A percentile compares a stretch with the other conserved stretches of the same genome.
Evolutionary conservation across 495 filamentous ascomycete genomes (phyloP).

Genomic region (Mytilinidion resinicola): DNA sequence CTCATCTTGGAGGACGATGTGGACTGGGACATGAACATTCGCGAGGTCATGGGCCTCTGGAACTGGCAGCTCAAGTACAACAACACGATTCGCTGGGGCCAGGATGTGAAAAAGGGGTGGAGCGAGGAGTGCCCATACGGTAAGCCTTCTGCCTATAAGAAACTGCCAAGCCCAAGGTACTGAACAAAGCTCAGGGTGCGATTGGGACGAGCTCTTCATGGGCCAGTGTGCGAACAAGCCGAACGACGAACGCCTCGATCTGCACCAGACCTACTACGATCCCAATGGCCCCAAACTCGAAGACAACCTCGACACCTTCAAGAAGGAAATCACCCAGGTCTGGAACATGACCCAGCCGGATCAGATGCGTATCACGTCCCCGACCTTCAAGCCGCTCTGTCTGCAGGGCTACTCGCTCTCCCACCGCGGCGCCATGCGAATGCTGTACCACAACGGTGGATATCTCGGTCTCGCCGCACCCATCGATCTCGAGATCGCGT

Average conservation of each 20-base stretch:
- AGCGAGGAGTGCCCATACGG: slow-evolving; percentile 19
- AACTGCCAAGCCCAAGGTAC: neutral
- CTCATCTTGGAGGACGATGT: slow-evolving; percentile 46
- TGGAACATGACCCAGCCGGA: slow-evolving; percentile 8
- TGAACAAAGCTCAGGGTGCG: slow-evolving; percentile 11
- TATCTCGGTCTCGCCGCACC: slow-evolving; percentile 6
- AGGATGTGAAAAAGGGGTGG: slow-evolving; percentile 14
- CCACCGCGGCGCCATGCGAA: slow-evolving; percentile 19
- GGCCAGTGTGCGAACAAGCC: slow-evolving; percentile 18
- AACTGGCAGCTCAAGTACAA: slow-evolving; percentile 18
- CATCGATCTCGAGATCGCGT: slow-evolving; percentile 17
- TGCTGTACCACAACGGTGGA: slow-evolving; percentile 22
- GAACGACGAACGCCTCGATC: slow-evolving; percentile 10
- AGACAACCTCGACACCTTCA: neutral
- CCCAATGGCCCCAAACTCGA: slow-evolving; percentile 3
- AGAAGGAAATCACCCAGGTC: slow-evolving; percentile 6
- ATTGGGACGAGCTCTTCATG: slow-evolving; percentile 25
- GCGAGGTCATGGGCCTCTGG: slow-evolving; percentile 28
- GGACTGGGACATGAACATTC: slow-evolving; percentile 45
- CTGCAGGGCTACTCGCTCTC: slow-evolving; percentile 16
- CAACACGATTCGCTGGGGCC: slow-evolving; percentile 18
- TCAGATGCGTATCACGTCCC: slow-evolving; percentile 9
- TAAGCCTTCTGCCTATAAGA: neutral
- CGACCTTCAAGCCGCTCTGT: slow-evolving; percentile 17
- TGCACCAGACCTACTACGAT: slow-evolving; percentile 12